Conservation (phyloP, 2,329 filamentous ascomycete species). For the Alternaria angustiovoidea region DNA sequence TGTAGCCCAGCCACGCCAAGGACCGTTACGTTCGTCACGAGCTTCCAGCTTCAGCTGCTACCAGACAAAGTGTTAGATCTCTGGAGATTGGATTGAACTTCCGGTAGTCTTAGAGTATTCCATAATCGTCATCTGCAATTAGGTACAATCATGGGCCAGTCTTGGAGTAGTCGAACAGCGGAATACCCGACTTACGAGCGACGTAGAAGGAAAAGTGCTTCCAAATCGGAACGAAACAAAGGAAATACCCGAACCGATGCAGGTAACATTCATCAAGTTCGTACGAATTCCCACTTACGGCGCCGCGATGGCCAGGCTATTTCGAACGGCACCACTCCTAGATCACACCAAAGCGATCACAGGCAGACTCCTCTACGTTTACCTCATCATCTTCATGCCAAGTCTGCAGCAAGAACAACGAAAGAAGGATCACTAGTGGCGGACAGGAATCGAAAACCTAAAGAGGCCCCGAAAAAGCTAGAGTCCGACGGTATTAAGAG, state of each 20-base stretch:
- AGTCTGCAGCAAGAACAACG: background rate
- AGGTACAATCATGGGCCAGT: slow-evolving; percentile 15
- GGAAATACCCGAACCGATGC: background rate
- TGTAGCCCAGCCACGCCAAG: background rate
- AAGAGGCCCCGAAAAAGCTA: background rate
- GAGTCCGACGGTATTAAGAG: background rate
- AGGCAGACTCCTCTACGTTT: background rate
- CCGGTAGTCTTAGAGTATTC: too few species aligned
- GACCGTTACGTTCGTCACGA: background rate
- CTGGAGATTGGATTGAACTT: background rate
- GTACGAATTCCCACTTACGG: background rate
- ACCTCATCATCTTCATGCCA: background rate
- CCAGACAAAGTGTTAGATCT: background rate
- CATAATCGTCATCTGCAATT: background rate
- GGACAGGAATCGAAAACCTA: background rate
- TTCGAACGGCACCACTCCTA: background rate
- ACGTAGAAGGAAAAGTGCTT: background rate
- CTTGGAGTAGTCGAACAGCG: slow-evolving; percentile 6
- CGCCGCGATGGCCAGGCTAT: background rate
- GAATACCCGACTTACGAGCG: background rate
- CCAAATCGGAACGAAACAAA: background rate
- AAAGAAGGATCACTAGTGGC: background rate
- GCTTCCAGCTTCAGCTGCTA: background rate
- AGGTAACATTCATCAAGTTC: background rate
- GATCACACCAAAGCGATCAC: background rate